Evolutionary conservation across 169 alveolate genomes (phyloP).

Genomic region (Cryptosporidium viatorum): DNA sequence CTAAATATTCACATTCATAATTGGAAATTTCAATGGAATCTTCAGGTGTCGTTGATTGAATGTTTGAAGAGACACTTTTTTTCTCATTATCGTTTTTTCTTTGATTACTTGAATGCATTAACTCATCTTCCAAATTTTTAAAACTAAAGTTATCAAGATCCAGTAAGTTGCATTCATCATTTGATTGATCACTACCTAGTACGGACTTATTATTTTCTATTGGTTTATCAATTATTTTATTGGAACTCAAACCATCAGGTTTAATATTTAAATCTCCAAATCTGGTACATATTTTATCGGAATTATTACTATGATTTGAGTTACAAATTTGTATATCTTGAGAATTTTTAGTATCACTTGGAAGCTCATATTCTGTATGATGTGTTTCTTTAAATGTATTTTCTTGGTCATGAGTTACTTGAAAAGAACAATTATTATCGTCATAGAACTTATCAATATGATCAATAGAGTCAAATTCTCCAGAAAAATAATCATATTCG

Average conservation of each 20-base stretch:
- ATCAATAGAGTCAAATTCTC: neutral
- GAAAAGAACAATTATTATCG: neutral
- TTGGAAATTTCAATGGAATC: no score
- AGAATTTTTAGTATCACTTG: neutral
- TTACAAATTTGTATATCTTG: neutral
- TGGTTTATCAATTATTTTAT: neutral
- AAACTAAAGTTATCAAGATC: neutral
- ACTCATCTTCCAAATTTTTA: neutral
- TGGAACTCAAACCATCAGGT: neutral
- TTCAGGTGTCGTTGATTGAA: neutral
- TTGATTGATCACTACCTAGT: neutral
- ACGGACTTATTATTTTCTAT: no score
- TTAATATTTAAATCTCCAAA: neutral
- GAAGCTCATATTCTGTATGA: neutral
- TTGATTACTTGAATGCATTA: neutral
- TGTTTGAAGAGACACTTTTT: neutral
- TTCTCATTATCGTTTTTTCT: neutral
- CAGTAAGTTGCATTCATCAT: neutral
- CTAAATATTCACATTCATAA: neutral
- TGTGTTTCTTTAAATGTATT: neutral
- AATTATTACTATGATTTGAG: neutral
- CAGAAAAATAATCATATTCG: constrained; percentile 25
- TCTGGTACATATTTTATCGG: neutral
- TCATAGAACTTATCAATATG: neutral
- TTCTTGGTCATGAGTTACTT: neutral